A percentile compares a stretch with the other conserved stretches of the same genome.
Evolutionary conservation across 2,329 filamentous ascomycete genomes (phyloP).

Genomic region (Colletotrichum tropicale): DNA sequence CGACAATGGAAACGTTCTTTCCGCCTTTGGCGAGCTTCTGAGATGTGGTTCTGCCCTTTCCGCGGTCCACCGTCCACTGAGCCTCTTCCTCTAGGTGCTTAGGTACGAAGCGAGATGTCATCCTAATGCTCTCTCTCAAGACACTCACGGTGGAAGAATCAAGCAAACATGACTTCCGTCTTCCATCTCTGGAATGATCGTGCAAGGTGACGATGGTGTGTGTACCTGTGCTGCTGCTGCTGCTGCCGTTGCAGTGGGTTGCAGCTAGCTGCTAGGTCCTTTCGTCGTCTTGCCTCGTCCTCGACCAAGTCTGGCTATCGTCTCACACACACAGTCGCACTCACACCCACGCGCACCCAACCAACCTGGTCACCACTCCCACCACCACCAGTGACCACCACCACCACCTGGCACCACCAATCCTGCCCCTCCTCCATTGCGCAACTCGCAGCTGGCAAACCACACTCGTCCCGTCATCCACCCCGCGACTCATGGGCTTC

Average conservation of each 20-base stretch:
- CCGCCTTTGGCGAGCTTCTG: constrained; percentile 13
- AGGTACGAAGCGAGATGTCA: not conserved
- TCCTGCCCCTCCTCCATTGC: not conserved
- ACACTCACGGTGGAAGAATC: not conserved
- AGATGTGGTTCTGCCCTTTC: not conserved
- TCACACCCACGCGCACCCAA: not conserved
- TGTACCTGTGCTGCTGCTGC: not conserved
- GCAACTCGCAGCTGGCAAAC: not conserved
- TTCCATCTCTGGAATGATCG: not conserved
- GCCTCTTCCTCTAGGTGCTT: not conserved
- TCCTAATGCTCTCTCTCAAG: not conserved
- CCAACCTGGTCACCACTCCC: not conserved
- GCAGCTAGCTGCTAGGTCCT: not conserved
- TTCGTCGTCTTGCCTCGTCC: not conserved
- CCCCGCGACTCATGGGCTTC: not conserved
- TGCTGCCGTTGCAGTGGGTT: not conserved
- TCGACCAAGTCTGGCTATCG: not conserved
- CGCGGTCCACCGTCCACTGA: not conserved
- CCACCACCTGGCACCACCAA: not conserved
- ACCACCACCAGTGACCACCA: not conserved
- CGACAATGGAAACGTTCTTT: constrained; percentile 22
- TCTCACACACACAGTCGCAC: not conserved
- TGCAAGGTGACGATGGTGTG: not conserved
- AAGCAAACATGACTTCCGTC: not conserved
- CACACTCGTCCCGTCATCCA: not conserved